A percentile compares a stretch with the other conserved stretches of the same genome.
These are phyloP conservation scores for Marchantia paleacea DNA, from an alignment of 225 moss, liverwort and hornwort genomes.

Conservation along the genomic window DNA sequence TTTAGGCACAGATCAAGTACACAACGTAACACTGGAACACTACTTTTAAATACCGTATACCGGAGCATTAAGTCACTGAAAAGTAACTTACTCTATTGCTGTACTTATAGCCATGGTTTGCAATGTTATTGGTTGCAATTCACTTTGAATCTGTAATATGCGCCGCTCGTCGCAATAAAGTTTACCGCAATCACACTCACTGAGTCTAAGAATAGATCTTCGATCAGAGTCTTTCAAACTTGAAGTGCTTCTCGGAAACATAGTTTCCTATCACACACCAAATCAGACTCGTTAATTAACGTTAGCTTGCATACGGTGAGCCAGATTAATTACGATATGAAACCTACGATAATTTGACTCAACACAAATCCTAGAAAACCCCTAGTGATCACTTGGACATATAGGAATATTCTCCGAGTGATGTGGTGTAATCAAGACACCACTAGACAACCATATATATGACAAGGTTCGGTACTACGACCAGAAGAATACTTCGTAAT, in stretches of 20 bases:
- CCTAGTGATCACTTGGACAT: too few relatives aligned
- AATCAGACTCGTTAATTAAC: not conserved
- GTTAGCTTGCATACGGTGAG: not conserved
- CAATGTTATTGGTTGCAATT: conserved; percentile 59
- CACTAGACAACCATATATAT: too few relatives aligned
- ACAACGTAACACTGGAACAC: not conserved
- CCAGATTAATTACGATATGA: not conserved
- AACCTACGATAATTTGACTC: too few relatives aligned
- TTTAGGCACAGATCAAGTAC: too few relatives aligned
- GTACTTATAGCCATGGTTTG: conserved; percentile 45
- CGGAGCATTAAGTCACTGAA: not conserved
- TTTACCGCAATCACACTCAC: conserved; percentile 46
- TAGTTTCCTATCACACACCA: conserved; percentile 60
- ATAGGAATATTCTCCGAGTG: too few relatives aligned
- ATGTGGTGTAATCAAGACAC: too few relatives aligned
- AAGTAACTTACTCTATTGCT: conserved; percentile 55
- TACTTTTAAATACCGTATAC: not conserved
- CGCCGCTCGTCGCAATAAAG: conserved; percentile 61
- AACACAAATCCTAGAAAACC: too few relatives aligned
- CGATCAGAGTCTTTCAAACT: conserved; percentile 60
- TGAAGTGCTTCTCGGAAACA: conserved; percentile 64
- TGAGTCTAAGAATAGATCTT: conserved; percentile 62
- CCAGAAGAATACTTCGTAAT: too few relatives aligned
- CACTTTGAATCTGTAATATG: conserved; percentile 54
- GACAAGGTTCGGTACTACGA: too few relatives aligned